Evolutionary conservation across 495 filamentous ascomycete genomes (phyloP).

Genomic region (Platismatia glauca): DNA sequence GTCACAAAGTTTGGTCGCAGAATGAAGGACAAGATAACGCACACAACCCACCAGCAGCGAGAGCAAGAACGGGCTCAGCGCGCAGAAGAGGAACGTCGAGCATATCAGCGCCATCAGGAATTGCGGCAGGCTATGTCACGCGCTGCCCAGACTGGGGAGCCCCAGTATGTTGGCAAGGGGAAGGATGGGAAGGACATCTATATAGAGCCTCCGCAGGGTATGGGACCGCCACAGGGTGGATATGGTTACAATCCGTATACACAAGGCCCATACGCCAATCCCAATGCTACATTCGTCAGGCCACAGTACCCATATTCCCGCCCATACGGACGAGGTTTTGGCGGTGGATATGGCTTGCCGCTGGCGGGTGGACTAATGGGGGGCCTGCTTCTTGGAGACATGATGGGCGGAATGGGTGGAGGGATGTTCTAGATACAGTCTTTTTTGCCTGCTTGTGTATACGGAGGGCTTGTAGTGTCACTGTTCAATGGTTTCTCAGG

Average conservation of each 20-base stretch:
- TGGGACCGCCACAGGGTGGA: constrained; percentile 21
- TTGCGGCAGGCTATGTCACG: constrained; percentile 34
- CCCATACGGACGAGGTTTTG: constrained; percentile 37
- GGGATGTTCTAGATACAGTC: constrained; percentile 3
- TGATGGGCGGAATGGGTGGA: constrained; percentile 15
- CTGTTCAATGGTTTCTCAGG: neutral
- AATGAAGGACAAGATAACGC: constrained; percentile 41
- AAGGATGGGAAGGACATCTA: constrained; percentile 38
- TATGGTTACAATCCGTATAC: constrained; percentile 36
- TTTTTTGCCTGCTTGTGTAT: neutral
- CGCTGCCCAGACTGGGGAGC: constrained; percentile 36
- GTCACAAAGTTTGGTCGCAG: constrained; percentile 35
- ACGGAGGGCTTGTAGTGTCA: neutral
- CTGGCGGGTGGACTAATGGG: constrained; percentile 34
- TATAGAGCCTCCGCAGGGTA: constrained; percentile 34
- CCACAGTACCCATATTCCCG: constrained; percentile 35
- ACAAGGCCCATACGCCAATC: constrained; percentile 32
- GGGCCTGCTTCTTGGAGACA: constrained; percentile 32
- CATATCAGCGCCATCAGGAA: constrained; percentile 33
- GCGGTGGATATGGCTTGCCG: constrained; percentile 35
- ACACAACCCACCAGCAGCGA: constrained; percentile 38
- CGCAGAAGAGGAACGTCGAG: constrained; percentile 31
- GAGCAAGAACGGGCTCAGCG: constrained; percentile 30
- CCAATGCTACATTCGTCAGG: constrained; percentile 37
- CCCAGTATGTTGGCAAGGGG: constrained; percentile 39